These are phyloP conservation scores for Candida silvicultrix DNA, from an alignment of 805 yeast species.

Conservation along the genomic window DNA sequence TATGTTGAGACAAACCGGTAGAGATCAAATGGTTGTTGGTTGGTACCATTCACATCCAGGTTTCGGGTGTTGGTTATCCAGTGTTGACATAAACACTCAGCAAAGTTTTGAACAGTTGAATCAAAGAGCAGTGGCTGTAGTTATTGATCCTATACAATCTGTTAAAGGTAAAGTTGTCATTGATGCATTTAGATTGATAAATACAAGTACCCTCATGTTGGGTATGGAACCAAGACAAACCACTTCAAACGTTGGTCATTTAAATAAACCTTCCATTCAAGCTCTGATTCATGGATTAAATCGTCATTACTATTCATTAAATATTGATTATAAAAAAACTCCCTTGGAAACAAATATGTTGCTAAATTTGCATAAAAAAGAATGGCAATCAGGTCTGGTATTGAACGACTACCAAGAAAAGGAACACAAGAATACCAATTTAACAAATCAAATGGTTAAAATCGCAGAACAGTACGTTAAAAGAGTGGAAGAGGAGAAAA, in stretches of 20 bases:
- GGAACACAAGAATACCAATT: slow-evolving; percentile 68
- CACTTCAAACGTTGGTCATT: slow-evolving; percentile 90
- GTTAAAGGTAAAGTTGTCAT: slow-evolving; percentile 98
- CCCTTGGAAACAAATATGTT: slow-evolving; percentile 90
- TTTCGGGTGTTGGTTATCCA: slow-evolving; percentile 98
- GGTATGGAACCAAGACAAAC: slow-evolving; percentile 98
- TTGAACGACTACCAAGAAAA: slow-evolving; percentile 71
- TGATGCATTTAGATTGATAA: slow-evolving; percentile 94
- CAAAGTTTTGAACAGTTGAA: slow-evolving; percentile 96
- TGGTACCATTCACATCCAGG: slow-evolving; percentile 99
- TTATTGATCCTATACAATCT: slow-evolving; percentile 96
- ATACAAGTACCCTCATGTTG: slow-evolving; percentile 81
- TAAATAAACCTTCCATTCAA: slow-evolving; percentile 94
- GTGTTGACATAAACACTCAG: slow-evolving; percentile 96
- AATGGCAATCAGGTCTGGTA: slow-evolving; percentile 90
- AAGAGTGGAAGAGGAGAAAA: slow-evolving; percentile 89
- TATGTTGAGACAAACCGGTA: slow-evolving; percentile 97
- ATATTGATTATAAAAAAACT: slow-evolving; percentile 91
- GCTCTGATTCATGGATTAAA: slow-evolving; percentile 95
- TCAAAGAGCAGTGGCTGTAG: slow-evolving; percentile 96
- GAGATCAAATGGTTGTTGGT: slow-evolving; percentile 98
- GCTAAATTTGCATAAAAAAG: slow-evolving; percentile 86
- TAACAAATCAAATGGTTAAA: slow-evolving; percentile 74
- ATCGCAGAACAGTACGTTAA: slow-evolving; percentile 86
- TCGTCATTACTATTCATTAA: slow-evolving; percentile 93